Conservation (phyloP, 768 basidiomycete species). For the Megacollybia marginata region DNA sequence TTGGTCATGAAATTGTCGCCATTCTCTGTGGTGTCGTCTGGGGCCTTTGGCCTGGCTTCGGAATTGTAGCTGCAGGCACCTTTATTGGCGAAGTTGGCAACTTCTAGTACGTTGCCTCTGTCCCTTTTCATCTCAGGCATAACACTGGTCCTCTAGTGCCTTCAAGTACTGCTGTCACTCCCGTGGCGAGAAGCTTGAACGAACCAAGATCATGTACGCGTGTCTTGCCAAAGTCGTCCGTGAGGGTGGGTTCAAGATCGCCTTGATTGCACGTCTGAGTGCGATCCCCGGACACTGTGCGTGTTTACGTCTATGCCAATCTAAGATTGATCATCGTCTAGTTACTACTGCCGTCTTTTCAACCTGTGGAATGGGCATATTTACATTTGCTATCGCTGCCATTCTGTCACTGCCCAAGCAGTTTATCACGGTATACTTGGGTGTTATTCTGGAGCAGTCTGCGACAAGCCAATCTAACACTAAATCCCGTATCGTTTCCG, state of each 20-base stretch:
- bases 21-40: constrained; percentile 86
- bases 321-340: constrained; percentile 16
- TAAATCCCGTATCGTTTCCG: constrained; percentile 58
- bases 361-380: constrained; percentile 81
- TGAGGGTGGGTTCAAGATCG: constrained; percentile 84
- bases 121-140: constrained; percentile 1
- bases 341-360: constrained; percentile 87
- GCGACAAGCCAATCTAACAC: constrained; percentile 28
- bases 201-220: constrained; percentile 48
- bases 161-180: constrained; percentile 76
- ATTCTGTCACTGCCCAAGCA: constrained; percentile 85
- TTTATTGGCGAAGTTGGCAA: constrained; percentile 84
- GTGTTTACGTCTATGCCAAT: constrained; percentile 14
- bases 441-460: constrained; percentile 63
- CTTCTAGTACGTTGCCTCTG: constrained; percentile 57
- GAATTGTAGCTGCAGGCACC: constrained; percentile 76
- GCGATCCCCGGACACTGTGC: constrained; percentile 84
- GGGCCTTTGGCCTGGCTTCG: constrained; percentile 85
- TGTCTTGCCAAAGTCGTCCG: constrained; percentile 64
- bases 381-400: constrained; percentile 72
- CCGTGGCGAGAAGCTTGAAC: constrained; percentile 70
- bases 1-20: constrained; percentile 89
- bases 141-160: constrained; percentile 35
- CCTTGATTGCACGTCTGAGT: constrained; percentile 67
- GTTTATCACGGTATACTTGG: constrained; percentile 86